phyloP scores from a whole-genome alignment of 257 asterid species.

The Gentiana macrophylla region DNA sequence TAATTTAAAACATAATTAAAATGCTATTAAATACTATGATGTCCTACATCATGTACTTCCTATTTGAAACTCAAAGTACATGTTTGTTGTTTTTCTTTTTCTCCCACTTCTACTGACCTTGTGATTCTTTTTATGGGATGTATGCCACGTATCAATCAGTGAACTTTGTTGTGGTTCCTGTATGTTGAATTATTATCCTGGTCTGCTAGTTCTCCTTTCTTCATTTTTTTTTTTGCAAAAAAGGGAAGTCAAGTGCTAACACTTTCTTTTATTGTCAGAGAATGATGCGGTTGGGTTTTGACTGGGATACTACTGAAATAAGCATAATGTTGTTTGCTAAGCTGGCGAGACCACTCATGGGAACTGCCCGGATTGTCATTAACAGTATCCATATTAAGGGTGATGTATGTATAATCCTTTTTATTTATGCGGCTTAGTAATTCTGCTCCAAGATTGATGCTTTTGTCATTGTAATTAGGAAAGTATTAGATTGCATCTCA shows the following conservation, averaged over 20 bases:
- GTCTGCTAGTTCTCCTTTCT: not conserved
- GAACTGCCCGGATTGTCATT: conserved; percentile 86
- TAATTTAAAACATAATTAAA: too few species aligned
- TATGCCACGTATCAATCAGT: not conserved
- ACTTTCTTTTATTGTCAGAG: conserved; percentile 37
- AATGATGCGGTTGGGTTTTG: conserved; percentile 67
- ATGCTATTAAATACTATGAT: too few species aligned
- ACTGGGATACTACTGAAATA: conserved; percentile 82
- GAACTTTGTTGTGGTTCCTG: not conserved
- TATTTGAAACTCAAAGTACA: too few species aligned
- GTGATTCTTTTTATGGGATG: not conserved
- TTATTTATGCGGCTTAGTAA: too few species aligned
- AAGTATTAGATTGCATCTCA: too few species aligned
- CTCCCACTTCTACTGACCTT: not conserved
- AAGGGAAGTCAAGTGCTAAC: conserved; percentile 11
- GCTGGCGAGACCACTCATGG: conserved; percentile 81
- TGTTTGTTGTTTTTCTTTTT: not conserved
- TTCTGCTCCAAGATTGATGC: too few species aligned
- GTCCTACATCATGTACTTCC: too few species aligned
- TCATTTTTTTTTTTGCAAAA: not conserved
- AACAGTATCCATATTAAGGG: conserved; percentile 96
- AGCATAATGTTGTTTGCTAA: conserved; percentile 76
- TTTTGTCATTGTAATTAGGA: too few species aligned
- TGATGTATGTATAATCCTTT: conserved; percentile 49
- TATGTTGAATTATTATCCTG: not conserved